Evolutionary conservation across 2,329 filamentous ascomycete genomes (phyloP).

Genomic region (Plenodomus lindquistii): DNA sequence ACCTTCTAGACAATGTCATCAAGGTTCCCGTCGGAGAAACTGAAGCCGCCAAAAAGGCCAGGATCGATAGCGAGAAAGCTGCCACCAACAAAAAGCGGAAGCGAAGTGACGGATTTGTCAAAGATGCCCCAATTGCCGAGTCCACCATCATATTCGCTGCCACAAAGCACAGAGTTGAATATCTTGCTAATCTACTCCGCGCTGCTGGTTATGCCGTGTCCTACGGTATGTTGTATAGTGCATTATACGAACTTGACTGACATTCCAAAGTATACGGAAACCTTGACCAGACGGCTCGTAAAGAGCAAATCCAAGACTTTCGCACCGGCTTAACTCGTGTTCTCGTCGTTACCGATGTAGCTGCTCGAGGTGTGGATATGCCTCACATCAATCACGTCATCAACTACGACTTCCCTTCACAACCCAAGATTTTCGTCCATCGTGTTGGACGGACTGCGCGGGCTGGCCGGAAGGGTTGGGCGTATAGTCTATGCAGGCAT

Average conservation of each 20-base stretch:
- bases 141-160: constrained; percentile 95
- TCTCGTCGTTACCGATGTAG: constrained; percentile 93
- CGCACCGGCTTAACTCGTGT: constrained; percentile 83
- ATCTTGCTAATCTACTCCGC: constrained; percentile 78
- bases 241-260: constrained; percentile 1
- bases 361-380: constrained; percentile 97
- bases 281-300: constrained; percentile 89
- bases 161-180: constrained; percentile 97
- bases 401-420: constrained; percentile 97
- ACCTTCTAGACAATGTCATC: constrained; percentile 89
- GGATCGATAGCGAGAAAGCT: constrained; percentile 50
- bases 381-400: constrained; percentile 95
- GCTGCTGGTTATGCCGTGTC: constrained; percentile 85
- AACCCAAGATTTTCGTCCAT: constrained; percentile 96
- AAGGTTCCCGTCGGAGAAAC: constrained; percentile 77
- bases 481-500: constrained; percentile 87
- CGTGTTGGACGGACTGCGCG: constrained; percentile 93
- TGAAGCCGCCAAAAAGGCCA: constrained; percentile 52
- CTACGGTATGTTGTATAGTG: constrained; percentile 53
- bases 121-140: constrained; percentile 78
- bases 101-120: constrained; percentile 58
- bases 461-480: constrained; percentile 91
- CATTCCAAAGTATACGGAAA: constrained; percentile 75
- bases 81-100: constrained; percentile 73
- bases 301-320: constrained; percentile 90